A percentile compares a stretch with the other conserved stretches of the same genome.
phyloP scores from a whole-genome alignment of 305 asterid genomes.

The Solanum hybrid region DNA sequence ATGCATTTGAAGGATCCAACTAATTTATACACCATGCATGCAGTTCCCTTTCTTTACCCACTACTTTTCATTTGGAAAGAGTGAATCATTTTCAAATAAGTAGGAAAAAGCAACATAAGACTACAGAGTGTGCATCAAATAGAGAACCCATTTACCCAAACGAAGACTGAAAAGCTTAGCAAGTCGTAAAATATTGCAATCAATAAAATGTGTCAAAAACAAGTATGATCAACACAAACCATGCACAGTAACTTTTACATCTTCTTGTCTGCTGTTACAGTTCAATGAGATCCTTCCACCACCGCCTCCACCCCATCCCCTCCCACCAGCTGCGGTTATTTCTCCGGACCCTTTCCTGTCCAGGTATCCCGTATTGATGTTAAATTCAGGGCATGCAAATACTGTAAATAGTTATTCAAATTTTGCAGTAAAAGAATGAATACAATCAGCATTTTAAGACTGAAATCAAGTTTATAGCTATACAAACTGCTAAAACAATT shows the following conservation, averaged over 20 bases:
- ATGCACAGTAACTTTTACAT: slow-evolving; percentile 70
- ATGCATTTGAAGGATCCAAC: background rate
- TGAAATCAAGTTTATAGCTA: background rate
- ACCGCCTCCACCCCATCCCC: slow-evolving; percentile 98
- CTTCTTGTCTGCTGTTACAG: slow-evolving; percentile 99
- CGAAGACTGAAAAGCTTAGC: background rate
- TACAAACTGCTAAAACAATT: background rate
- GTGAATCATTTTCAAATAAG: background rate
- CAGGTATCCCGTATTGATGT: slow-evolving; percentile 22
- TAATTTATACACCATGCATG: background rate
- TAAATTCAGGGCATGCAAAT: slow-evolving; percentile 5
- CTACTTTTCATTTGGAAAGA: background rate
- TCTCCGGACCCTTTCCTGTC: slow-evolving; percentile 85
- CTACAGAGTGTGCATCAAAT: background rate
- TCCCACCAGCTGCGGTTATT: slow-evolving; percentile 92
- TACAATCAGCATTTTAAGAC: background rate
- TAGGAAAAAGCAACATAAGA: background rate
- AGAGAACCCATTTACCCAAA: background rate
- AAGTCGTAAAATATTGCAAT: slow-evolving; percentile 5
- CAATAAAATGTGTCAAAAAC: slow-evolving; percentile 16
- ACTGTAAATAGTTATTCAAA: background rate
- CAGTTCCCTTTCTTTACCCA: background rate
- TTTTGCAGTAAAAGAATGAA: slow-evolving; percentile 1
- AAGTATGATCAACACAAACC: slow-evolving; percentile 48
- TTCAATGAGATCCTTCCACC: slow-evolving; percentile 90